These are phyloP conservation scores for Parastagonospora nodorum DNA, from an alignment of 2,329 filamentous ascomycete genomes.

Conservation along the genomic window DNA sequence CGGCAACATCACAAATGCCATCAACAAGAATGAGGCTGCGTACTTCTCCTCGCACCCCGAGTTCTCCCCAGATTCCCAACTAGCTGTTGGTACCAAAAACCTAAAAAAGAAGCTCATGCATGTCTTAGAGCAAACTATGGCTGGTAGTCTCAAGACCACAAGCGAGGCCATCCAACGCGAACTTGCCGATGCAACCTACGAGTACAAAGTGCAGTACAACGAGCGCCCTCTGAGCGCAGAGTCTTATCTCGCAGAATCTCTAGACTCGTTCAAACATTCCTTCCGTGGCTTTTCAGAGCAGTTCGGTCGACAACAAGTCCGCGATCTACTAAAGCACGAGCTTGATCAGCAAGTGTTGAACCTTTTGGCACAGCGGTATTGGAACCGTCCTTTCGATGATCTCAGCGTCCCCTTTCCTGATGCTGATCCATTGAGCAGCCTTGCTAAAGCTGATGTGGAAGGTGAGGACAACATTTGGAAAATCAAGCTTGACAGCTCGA, in stretches of 20 bases:
- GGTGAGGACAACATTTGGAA: slow-evolving; percentile 85
- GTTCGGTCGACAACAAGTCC: slow-evolving; percentile 89
- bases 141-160: slow-evolving; percentile 83
- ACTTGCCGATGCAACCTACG: slow-evolving; percentile 93
- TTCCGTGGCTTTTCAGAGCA: slow-evolving; percentile 92
- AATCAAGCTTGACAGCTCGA: slow-evolving; percentile 89
- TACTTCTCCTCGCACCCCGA: slow-evolving; percentile 88
- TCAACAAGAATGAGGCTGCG: slow-evolving; percentile 83
- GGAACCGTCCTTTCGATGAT: slow-evolving; percentile 94
- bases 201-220: slow-evolving; percentile 99
- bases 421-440: slow-evolving; percentile 72
- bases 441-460: slow-evolving; percentile 79
- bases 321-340: slow-evolving; percentile 86
- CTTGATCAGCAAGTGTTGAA: slow-evolving; percentile 95
- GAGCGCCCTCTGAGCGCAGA: slow-evolving; percentile 93
- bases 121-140: slow-evolving; percentile 96
- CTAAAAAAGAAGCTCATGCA: slow-evolving; percentile 96
- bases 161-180: slow-evolving; percentile 93
- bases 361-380: slow-evolving; percentile 89
- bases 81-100: slow-evolving; percentile 81
- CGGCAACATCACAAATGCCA: slow-evolving; percentile 77
- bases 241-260: slow-evolving; percentile 91
- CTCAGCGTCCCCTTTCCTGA: slow-evolving; percentile 70
- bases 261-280: slow-evolving; percentile 96
- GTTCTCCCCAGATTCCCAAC: slow-evolving; percentile 73